Percentiles rank a stretch among this genome's conserved stretches.
Conservation (phyloP, 1,284 basidiomycete species). For the Rhodotorula sp. region DNA sequence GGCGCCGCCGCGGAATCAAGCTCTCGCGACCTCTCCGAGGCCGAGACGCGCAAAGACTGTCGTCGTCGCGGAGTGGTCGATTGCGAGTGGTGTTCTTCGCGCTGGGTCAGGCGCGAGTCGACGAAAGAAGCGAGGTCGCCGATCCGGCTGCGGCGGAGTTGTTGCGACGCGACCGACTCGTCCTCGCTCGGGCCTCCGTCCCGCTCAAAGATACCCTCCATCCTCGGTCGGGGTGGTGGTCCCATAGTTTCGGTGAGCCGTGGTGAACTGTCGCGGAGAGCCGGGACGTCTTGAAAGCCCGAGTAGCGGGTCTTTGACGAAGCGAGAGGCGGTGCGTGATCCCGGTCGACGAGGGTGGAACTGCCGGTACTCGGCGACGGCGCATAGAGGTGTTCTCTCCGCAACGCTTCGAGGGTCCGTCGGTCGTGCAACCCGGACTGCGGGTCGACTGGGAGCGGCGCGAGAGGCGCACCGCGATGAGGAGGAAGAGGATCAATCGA, state of each 20-base stretch:
- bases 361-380: slow-evolving; percentile 35
- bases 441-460: slow-evolving; percentile 1
- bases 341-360: slow-evolving; percentile 32
- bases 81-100: neutral
- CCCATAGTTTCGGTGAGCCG: neutral
- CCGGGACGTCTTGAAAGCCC: neutral
- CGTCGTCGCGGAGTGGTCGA: neutral
- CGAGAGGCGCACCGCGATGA: neutral
- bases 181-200: slow-evolving; percentile 6
- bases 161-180: slow-evolving; percentile 26
- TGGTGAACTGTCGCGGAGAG: neutral
- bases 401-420: neutral
- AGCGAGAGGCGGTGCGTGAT: slow-evolving; percentile 4
- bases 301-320: neutral
- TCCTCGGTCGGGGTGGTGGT: slow-evolving; percentile 1
- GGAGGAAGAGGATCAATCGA: neutral
- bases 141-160: slow-evolving; percentile 3
- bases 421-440: neutral
- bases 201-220: neutral
- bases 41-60: slow-evolving; percentile 25
- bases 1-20: slow-evolving; percentile 1
- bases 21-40: slow-evolving; percentile 10
- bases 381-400: slow-evolving; percentile 10
- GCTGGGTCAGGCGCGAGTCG: slow-evolving; percentile 19
- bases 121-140: slow-evolving; percentile 27